Evolutionary conservation across 805 yeast species (phyloP).

Genomic region (Ogataea nakhonphanomensis): DNA sequence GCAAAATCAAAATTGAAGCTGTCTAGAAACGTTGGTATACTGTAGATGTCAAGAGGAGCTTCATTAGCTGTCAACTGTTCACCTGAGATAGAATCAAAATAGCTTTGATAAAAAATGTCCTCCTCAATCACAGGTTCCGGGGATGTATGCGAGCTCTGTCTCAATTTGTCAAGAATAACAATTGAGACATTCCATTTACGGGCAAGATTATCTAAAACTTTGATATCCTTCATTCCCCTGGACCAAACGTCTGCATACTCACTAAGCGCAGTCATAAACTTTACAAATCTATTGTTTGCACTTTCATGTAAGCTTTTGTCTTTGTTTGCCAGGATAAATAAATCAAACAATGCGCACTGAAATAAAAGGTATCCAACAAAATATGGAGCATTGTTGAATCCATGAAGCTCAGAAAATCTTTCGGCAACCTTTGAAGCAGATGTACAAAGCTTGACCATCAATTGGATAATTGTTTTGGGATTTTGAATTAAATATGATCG

Average conservation of each 20-base stretch:
- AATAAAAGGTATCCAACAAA: conserved; percentile 32
- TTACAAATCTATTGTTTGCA: conserved; percentile 21
- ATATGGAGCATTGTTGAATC: conserved; percentile 27
- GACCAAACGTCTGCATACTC: conserved; percentile 29
- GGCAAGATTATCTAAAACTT: conserved; percentile 26
- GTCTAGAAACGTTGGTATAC: conserved; percentile 5
- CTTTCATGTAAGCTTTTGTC: conserved; percentile 18
- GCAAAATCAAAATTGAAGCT: conserved; percentile 7
- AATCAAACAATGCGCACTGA: conserved; percentile 33
- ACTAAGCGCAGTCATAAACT: conserved; percentile 23
- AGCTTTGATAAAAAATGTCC: not conserved
- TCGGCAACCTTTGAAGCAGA: conserved; percentile 24
- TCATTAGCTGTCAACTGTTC: conserved; percentile 1
- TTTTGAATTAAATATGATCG: conserved; percentile 31
- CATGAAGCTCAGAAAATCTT: conserved; percentile 13
- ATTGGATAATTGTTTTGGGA: conserved; percentile 28
- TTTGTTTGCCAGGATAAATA: conserved; percentile 29
- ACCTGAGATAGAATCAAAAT: conserved; percentile 2
- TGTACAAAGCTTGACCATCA: conserved; percentile 25
- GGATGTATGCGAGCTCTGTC: not conserved
- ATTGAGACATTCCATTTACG: conserved; percentile 25
- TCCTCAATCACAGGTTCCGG: not conserved
- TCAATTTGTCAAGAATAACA: conserved; percentile 1
- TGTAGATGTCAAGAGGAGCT: conserved; percentile 3
- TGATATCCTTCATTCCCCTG: conserved; percentile 31